Base-by-base conservation (phyloP, 2,329 filamentous ascomycete genomes). In the Myriosclerotinia duriaeana region DNA sequence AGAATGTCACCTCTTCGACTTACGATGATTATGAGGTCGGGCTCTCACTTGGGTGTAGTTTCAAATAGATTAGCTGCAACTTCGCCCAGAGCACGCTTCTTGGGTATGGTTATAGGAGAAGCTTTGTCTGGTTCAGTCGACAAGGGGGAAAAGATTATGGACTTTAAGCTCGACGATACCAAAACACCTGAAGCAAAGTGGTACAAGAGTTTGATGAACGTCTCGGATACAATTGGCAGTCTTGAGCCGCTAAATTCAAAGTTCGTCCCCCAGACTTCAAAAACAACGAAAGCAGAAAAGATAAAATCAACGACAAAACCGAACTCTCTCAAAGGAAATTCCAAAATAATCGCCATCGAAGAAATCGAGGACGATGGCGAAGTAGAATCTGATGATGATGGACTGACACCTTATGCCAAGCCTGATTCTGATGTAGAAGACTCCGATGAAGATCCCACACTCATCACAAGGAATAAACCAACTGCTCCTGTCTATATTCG, bases 401-500 rank as follows among this genome's bases (percentile, higher is more conserved):
- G 80, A 15, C 80, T 98, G 1, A 81, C 87, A 2, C 85, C 91
- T 0, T 97, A 97, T 72, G 85, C 86, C 17, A 97, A 97, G 76
- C 92, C 92, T 0, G 91, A 92, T 73, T 93, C 91, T 1, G 95
- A 99, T 71, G 85, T 87, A 0, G 92, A 96, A 75, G 95, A 99
- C 75, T 94, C 92, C 0, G 93, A 97, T 66, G 93, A 97, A 48
- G 96, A 99, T 72, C 89, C 95, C 6, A 96, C 93, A 0, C 81
- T 97, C 22, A 84, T 98, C 58, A 89, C 90, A 66, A 85, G 93
- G 17, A 88, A 95, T 77, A 97, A 95, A 72, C 86, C 89, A 30
- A 90, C 86, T 67, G 85, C 92, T 0, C 95, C 95, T 1, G 93
- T 99, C 0, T 98, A 98, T 74, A 89, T 97, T 68, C 87, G 93